Conservation (phyloP, 225 moss, liverwort and hornwort species). For the Physcomitrium patens region DNA sequence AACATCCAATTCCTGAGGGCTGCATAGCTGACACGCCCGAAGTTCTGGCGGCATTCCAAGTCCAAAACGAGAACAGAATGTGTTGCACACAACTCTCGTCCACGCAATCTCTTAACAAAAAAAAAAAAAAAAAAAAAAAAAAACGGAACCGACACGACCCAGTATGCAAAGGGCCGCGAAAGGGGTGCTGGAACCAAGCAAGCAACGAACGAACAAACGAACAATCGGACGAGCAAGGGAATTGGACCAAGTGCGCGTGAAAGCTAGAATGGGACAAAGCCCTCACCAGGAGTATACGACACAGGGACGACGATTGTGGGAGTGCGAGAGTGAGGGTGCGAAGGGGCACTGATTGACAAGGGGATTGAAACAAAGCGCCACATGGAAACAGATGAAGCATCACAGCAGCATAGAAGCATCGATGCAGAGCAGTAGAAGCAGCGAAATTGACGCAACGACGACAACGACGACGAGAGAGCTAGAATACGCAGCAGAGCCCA, state of each 20-base stretch:
- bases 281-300: neutral
- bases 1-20: neutral
- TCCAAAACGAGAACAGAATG: neutral
- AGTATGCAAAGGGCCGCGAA: no score
- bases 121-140: no score
- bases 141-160: no score
- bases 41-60: neutral
- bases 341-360: conserved; percentile 24
- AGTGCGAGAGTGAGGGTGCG: neutral
- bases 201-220: neutral
- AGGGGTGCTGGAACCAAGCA: no score
- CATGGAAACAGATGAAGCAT: conserved; percentile 22
- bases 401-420: neutral
- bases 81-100: neutral
- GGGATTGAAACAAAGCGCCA: neutral
- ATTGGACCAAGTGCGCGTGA: no score
- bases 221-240: neutral
- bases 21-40: neutral
- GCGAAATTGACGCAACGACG: neutral
- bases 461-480: no score
- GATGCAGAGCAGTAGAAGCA: neutral
- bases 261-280: neutral
- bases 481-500: neutral
- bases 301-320: neutral
- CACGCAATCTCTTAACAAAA: no score